Percentiles rank a stretch among this genome's conserved stretches.
Conservation (phyloP, 768 basidiomycete species). For the Naematelia aurantialba region DNA sequence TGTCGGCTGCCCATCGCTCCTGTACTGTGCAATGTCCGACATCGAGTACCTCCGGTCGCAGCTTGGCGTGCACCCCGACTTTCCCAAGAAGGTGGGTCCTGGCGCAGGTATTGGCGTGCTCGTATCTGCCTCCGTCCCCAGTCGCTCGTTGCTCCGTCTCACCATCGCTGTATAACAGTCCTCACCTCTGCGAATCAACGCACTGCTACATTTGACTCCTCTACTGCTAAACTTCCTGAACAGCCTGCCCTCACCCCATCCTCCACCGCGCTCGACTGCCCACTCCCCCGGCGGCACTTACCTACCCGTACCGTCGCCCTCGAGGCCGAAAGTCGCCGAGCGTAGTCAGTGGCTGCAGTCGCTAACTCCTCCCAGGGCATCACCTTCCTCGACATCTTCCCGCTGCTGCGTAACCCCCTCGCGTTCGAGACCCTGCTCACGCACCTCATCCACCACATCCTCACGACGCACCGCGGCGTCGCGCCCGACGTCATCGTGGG, state of each 20-base stretch:
- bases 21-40: conserved; percentile 57
- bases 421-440: conserved; percentile 88
- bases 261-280: neutral
- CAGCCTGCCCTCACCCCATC: neutral
- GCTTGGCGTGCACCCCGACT: conserved; percentile 56
- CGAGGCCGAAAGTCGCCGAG: too few species aligned
- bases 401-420: conserved; percentile 77
- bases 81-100: conserved; percentile 76
- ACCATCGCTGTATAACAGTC: too few species aligned
- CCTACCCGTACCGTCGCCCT: too few species aligned
- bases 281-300: too few species aligned
- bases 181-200: too few species aligned
- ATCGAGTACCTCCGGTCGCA: conserved; percentile 59
- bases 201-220: conserved; percentile 1
- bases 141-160: too few species aligned
- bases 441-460: conserved; percentile 78
- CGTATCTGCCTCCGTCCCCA: too few species aligned
- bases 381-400: conserved; percentile 90
- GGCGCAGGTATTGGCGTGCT: neutral
- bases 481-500: conserved; percentile 78
- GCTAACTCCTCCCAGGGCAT: conserved; percentile 61
- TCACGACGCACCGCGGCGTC: conserved; percentile 55
- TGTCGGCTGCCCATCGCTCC: neutral
- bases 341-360: too few species aligned
- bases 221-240: conserved; percentile 4